phyloP scores from a whole-genome alignment of 2,329 filamentous ascomycete species.

The Chrysosporium keratinophilum region DNA sequence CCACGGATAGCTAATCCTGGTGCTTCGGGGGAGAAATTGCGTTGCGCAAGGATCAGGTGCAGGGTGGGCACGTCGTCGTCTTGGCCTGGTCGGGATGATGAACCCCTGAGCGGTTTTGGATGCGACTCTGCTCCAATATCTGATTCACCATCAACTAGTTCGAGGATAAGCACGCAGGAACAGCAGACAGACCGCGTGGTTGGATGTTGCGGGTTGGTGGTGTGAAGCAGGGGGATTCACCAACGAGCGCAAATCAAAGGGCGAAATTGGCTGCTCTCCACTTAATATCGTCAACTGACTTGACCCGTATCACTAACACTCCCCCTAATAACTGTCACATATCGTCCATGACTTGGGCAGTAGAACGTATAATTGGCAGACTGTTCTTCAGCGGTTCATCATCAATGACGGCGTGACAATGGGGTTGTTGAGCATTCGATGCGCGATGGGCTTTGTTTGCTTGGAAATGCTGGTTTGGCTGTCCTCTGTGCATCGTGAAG shows the following conservation, averaged over 20 bases:
- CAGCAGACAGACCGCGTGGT: background rate
- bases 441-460: too few relatives aligned
- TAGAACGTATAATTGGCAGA: too few relatives aligned
- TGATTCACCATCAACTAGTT: background rate
- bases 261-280: background rate
- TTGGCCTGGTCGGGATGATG: background rate
- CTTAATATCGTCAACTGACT: conserved; percentile 18
- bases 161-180: background rate
- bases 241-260: background rate
- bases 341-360: too few relatives aligned
- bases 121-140: background rate
- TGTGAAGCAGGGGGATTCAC: background rate
- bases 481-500: too few relatives aligned
- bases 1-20: background rate
- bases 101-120: background rate
- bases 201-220: background rate
- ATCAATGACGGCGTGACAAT: too few relatives aligned
- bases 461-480: too few relatives aligned
- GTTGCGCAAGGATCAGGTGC: background rate
- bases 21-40: background rate
- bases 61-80: background rate
- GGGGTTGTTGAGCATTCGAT: too few relatives aligned
- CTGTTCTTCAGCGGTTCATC: too few relatives aligned
- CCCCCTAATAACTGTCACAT: background rate
- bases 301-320: background rate